Evolutionary conservation across 164 flowering plant genomes (phyloP), one percentile per base, ranked within the genome.

Genomic region (Magnolia sinica): DNA sequence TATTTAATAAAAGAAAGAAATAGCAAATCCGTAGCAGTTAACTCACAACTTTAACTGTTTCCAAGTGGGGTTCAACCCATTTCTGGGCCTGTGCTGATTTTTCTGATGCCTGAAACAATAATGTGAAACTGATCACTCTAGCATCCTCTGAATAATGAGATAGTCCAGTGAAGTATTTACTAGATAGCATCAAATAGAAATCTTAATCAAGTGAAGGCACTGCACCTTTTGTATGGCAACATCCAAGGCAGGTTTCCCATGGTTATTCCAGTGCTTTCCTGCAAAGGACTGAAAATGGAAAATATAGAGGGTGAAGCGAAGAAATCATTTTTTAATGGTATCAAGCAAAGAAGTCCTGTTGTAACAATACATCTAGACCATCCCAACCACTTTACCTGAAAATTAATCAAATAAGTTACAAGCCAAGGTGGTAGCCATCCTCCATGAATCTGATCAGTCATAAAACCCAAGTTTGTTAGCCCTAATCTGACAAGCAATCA

Each of bases 371-470:
- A 55, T 55, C 13, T 23, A 29, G 19, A 65, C 64, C 7, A 29
- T 59, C 16, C 11, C 13, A 58, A 31, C 52, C 50, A 29, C 50
- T 52, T 78, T 83, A 95, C 98, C 96, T 94, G 91, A 76, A 70
- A 84, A 50, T 73, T 81, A 71, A 78, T 37, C 1, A 82, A 76
- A 81, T 90, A 92, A 50, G 77, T 78, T 68, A 89, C 92, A 82
- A 96, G 88, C 99, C 99, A 93, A 64, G 90, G 94, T 73, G 99
- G 99, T 80, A 96, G 89, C 98, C 99, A 96, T 76, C 98, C 91
- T 75, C 96, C 90, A 83, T 93, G 96, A 82, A 84, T 93, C 98
- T 94, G 87, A 81, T 74, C 67, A 73, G 23, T 18, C 51, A 68
- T 4, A 51, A 75, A 68, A 27, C 23, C 27, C 10, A 64, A 22